Evolutionary conservation across 495 filamentous ascomycete species (phyloP).

Genomic region (Chaetomidium leptoderma): DNA sequence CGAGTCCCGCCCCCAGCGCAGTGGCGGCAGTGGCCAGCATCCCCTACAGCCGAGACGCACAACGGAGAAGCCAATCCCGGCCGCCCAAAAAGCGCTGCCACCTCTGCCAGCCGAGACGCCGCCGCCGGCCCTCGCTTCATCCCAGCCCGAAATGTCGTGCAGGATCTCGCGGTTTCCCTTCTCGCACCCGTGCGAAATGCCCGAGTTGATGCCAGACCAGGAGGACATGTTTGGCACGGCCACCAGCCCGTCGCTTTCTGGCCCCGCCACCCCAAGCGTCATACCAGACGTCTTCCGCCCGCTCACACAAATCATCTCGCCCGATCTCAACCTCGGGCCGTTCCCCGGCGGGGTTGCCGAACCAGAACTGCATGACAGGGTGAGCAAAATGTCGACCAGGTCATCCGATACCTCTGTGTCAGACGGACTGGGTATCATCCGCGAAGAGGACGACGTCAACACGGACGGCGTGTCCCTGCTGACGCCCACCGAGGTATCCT

Average conservation of each 20-base stretch:
- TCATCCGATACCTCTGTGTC: constrained; percentile 3
- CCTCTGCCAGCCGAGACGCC: constrained; percentile 7
- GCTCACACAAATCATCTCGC: constrained; percentile 2
- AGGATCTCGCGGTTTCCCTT: constrained; percentile 19
- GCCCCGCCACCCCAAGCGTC: constrained; percentile 12
- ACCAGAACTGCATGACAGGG: background rate
- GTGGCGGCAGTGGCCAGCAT: background rate
- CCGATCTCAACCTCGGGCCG: constrained; percentile 14
- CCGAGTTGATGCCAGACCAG: constrained; percentile 21
- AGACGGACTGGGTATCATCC: constrained; percentile 18
- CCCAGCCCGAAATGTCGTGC: constrained; percentile 18
- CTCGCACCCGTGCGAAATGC: constrained; percentile 18
- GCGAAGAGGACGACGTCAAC: constrained; percentile 15
- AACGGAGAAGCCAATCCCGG: background rate
- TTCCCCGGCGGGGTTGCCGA: background rate
- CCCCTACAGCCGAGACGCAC: background rate
- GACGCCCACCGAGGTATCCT: constrained; percentile 15
- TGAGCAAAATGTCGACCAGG: constrained; percentile 9
- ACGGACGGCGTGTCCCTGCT: constrained; percentile 18
- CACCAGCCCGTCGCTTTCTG: constrained; percentile 7
- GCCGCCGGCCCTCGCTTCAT: constrained; percentile 1
- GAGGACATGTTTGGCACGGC: constrained; percentile 4
- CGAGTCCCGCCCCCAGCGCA: too few relatives aligned
- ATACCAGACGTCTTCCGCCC: constrained; percentile 18
- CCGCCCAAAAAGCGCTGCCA: constrained; percentile 6